Evolutionary conservation across 306 rosid genomes (phyloP), one percentile per base, ranked within the genome.

Genomic region (Vachellia pachyceras): DNA sequence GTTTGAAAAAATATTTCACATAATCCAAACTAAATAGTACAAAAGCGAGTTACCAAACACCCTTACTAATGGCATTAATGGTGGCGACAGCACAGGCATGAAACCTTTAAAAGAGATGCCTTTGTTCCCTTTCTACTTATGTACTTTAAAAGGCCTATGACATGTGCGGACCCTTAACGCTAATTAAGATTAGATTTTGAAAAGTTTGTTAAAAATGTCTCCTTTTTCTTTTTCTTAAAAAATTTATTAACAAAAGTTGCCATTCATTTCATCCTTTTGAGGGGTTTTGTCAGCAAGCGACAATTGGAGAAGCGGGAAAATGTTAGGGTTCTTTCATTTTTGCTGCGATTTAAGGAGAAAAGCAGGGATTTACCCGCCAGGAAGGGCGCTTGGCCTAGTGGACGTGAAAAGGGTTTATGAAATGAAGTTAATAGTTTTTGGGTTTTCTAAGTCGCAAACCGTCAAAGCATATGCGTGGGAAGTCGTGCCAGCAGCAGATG

Each of bases 381-480:
- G 79, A 79, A 55, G 72, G 29, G 40, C 14, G 91, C 69, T 85
- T 83, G 78, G 74, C 89, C 89, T 88, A 73, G 97, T 88, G 97
- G 94, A 93, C 93, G 89, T 87, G 87, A 93, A 88, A 88, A 37
- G 82, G 82, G 83, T 79, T 87, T 90, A 87, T 91, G 77, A 89
- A 91, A 90, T 88, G 66, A 77, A 83, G 89, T 86, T 64, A 82
- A 61, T 84, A 81, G 75, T 82, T 76, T 75, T 42, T 36, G 66
- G 73, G 66, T 69, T 50, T 42, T 72, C 8, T 8, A 70, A 69
- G 22, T 41, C 1, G 7, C n/a, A 36, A 18, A 54, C 22, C 2
- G 25, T 23, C 41, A 12, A 13, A 20, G 18, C 3, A 35, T 29
- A 8, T 12, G 52, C 64, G 64, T 64, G 58, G 91, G 83, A 52